Evolutionary conservation across 2,329 filamentous ascomycete species (phyloP).

Genomic region (Trichothecium sympodiale): DNA sequence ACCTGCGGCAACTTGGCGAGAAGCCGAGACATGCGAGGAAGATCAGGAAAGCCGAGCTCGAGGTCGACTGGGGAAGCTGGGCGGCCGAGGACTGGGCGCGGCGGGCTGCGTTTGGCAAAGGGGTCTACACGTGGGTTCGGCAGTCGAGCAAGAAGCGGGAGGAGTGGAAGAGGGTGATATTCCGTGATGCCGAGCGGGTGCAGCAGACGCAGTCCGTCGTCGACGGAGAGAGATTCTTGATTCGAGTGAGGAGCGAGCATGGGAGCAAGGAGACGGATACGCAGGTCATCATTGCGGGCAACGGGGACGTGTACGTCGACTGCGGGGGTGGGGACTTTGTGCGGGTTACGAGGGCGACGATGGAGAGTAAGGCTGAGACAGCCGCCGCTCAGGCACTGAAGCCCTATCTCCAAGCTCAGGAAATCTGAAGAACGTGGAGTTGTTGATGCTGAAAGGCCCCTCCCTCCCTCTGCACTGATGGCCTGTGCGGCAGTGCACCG

Average conservation of each 20-base stretch:
- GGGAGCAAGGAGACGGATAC: conserved; percentile 1
- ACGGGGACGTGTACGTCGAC: conserved; percentile 12
- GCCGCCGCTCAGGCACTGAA: conserved; percentile 13
- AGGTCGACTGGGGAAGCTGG: conserved; percentile 49
- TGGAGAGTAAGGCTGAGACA: conserved; percentile 19
- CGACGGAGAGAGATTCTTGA: not conserved
- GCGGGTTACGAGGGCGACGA: conserved; percentile 18
- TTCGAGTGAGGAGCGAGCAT: conserved; percentile 10
- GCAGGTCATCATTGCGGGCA: not conserved
- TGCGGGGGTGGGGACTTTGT: conserved; percentile 11
- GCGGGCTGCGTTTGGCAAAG: conserved; percentile 48
- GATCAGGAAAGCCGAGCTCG: conserved; percentile 51
- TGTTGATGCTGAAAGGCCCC: too few species aligned
- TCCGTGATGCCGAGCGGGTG: conserved; percentile 21
- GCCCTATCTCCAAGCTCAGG: conserved; percentile 7
- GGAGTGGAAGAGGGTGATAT: conserved; percentile 23
- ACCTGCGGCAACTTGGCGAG: conserved; percentile 7
- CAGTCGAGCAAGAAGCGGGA: conserved; percentile 8
- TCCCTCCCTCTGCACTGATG: too few species aligned
- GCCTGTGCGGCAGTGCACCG: too few species aligned
- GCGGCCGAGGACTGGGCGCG: conserved; percentile 41
- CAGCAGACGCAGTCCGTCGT: conserved; percentile 3
- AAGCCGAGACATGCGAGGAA: conserved; percentile 54
- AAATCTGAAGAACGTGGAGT: too few species aligned
- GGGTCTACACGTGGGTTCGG: conserved; percentile 46